Evolutionary conservation across 2,329 filamentous ascomycete species (phyloP), one percentile per base, ranked within the genome.

Genomic region (Penicillium sp.): DNA sequence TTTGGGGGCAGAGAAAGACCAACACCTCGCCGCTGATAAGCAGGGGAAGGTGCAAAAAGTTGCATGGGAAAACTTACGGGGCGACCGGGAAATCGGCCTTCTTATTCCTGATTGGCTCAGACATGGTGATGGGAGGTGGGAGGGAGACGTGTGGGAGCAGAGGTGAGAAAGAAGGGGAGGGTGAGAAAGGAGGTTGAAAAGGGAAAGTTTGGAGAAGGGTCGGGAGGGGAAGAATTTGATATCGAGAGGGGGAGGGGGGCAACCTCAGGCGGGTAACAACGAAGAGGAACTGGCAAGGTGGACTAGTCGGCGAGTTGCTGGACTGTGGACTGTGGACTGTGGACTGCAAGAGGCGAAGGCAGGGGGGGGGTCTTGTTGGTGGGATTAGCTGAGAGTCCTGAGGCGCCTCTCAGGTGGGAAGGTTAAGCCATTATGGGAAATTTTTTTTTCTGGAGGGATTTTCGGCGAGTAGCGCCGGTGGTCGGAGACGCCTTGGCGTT

Each of bases 51-150:
- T 51, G 11, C 7, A 32, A 32, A 32, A 32, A 8, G 29, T 32
- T 8, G 29, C 11, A 7, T 11, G 11, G 8, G 29, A 32, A 55
- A 47, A 78, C 81, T 76, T 77, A 85, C 82, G 82, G 82, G 57
- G 82, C 82, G 57, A 79, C 75, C 59, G 77, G 76, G 60, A 77
- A 74, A 63, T 82, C 79, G 56, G 77, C 68, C 70, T 81, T 82
- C 73, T 82, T 83, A 69, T 83, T 84, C 70, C 79, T 80, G 69
- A 83, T 84, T 60, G 81, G 81, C 66, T 84, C 82, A 68, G 82
- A 83, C 82, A 85, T 85, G 51, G 45, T 60, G 60, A 46, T 39
- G 28, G 54, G 46, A 33, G 29, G 11, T 32, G 29, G 29, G 29
- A 32, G 29, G 8, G 29, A 32, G 29, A 32, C 29, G 29, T 7